Conservation (phyloP, 1,139 yeast species). For the Saccharomyces hybrid region DNA sequence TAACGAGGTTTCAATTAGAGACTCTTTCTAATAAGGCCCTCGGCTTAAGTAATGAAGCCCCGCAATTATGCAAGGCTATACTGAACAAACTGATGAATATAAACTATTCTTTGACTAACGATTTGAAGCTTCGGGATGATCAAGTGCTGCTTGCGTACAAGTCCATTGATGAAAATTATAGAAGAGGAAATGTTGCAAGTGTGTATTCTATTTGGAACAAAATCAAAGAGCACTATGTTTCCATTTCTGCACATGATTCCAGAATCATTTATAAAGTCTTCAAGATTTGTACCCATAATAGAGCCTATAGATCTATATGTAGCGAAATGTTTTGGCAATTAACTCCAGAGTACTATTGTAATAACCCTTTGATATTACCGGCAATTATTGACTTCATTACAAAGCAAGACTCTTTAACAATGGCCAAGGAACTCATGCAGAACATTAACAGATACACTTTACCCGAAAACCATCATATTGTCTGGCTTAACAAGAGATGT, state of each 20-base stretch:
- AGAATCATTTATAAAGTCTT: conserved; percentile 31
- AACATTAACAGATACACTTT: conserved; percentile 18
- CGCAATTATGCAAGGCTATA: conserved; percentile 12
- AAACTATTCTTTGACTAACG: conserved; percentile 1
- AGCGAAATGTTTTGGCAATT: conserved; percentile 29
- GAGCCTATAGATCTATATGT: conserved; percentile 29
- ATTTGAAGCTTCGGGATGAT: conserved; percentile 5
- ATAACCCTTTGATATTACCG: conserved; percentile 34
- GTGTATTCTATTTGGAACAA: conserved; percentile 23
- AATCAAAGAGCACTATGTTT: conserved; percentile 16
- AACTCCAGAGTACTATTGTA: conserved; percentile 33
- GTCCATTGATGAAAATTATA: conserved; percentile 21
- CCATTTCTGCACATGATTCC: conserved; percentile 22
- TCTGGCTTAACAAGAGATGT: conserved; percentile 18
- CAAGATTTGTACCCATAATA: conserved; percentile 30
- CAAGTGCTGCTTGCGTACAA: conserved; percentile 18
- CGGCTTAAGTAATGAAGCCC: conserved; percentile 8
- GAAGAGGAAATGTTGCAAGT: conserved; percentile 23
- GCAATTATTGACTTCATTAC: conserved; percentile 33
- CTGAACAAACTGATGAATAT: conserved; percentile 13
- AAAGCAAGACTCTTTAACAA: conserved; percentile 23
- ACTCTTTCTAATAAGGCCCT: conserved; percentile 18
- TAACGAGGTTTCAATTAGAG: conserved; percentile 11
- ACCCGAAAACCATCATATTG: conserved; percentile 23
- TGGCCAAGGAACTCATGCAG: conserved; percentile 30